These are phyloP conservation scores for Aureobasidium sp. DNA, from an alignment of 2,329 filamentous ascomycete species.

Conservation along the genomic window DNA sequence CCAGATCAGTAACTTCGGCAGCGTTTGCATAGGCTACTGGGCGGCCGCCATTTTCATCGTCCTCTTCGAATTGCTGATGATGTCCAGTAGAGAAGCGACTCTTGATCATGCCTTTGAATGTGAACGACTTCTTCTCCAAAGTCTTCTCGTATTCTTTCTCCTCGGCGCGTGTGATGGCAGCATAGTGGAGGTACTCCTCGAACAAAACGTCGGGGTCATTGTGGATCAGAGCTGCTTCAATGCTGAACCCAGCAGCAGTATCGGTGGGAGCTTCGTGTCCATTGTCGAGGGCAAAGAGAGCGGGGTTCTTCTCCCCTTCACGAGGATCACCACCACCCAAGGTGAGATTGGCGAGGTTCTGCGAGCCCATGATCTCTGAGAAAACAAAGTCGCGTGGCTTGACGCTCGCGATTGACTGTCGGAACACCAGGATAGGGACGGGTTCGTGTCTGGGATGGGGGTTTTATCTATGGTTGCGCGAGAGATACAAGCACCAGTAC, in stretches of 20 bases:
- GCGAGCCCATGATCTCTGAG: neutral
- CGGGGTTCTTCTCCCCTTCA: constrained; percentile 3
- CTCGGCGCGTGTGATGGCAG: constrained; percentile 17
- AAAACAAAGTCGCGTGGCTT: neutral
- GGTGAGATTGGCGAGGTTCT: constrained; percentile 10
- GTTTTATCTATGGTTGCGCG: neutral
- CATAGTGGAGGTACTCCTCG: constrained; percentile 22
- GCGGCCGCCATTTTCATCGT: neutral
- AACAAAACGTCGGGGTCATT: constrained; percentile 21
- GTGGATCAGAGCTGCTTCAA: neutral
- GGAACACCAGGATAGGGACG: too few species aligned
- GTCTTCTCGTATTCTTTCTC: constrained; percentile 19
- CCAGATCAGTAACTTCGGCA: constrained; percentile 21
- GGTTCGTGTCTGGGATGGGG: too few species aligned
- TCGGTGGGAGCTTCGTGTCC: neutral
- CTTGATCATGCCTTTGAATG: constrained; percentile 17
- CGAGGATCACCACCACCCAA: constrained; percentile 9
- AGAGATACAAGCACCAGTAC: neutral
- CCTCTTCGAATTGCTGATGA: neutral
- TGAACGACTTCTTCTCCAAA: constrained; percentile 14
- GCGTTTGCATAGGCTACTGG: neutral
- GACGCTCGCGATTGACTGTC: neutral
- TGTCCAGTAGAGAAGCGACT: constrained; percentile 17
- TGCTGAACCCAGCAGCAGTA: neutral
- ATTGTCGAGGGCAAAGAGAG: neutral